Percentiles rank a stretch among this genome's conserved stretches.
Evolutionary conservation across 306 rosid genomes (phyloP).

Genomic region (Cucurbita maxima): DNA sequence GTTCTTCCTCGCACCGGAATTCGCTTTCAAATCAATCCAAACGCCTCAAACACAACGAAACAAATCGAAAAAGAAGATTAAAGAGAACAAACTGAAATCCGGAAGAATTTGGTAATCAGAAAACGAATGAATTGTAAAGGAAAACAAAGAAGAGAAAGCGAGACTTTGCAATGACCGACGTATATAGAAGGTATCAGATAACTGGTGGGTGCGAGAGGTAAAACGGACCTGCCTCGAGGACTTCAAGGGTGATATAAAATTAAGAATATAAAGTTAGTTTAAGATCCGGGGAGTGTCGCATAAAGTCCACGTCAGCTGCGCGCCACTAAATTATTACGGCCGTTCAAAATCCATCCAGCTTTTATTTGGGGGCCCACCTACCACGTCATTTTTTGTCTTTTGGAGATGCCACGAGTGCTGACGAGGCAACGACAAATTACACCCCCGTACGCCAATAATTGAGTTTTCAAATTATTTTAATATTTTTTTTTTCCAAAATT

Average conservation of each 20-base stretch:
- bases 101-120: background rate
- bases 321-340: background rate
- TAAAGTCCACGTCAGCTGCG: slow-evolving; percentile 22
- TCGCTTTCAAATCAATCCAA: background rate
- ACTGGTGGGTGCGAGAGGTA: background rate
- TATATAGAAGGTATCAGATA: slow-evolving; percentile 2
- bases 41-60: background rate
- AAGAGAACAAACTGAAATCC: background rate
- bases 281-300: slow-evolving; percentile 28
- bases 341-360: background rate
- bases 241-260: slow-evolving; percentile 22
- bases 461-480: background rate
- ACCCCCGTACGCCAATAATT: background rate
- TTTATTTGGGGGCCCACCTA: background rate
- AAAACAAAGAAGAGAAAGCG: background rate
- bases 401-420: background rate
- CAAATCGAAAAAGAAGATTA: background rate
- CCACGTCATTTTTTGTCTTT: slow-evolving; percentile 1
- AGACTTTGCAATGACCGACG: background rate
- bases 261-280: slow-evolving; percentile 12
- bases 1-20: background rate
- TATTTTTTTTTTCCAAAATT: background rate
- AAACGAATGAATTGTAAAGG: background rate
- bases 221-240: slow-evolving; percentile 35
- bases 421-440: background rate